A percentile compares a stretch with the other conserved stretches of the same genome.
These are phyloP conservation scores for Aureoboletus auriporus DNA, from an alignment of 768 basidiomycete genomes.

Conservation along the genomic window DNA sequence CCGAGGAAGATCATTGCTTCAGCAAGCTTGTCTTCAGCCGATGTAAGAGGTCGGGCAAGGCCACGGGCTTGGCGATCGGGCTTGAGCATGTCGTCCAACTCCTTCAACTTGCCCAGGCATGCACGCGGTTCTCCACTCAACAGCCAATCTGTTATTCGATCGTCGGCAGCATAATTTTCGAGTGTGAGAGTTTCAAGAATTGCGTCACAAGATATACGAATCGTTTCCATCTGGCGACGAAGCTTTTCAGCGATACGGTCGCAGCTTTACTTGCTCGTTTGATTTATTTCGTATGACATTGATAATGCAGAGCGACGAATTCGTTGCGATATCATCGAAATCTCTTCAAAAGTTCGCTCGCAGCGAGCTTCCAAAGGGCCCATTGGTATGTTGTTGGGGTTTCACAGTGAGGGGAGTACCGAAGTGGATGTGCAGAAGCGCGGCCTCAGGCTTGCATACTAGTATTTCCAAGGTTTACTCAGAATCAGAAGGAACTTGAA, in stretches of 20 bases:
- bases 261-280: no score
- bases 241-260: not conserved
- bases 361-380: not conserved
- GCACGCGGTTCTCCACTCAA: not conserved
- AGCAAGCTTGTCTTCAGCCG: no score
- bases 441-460: no score
- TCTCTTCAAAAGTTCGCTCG: not conserved
- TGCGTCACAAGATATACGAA: not conserved
- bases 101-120: not conserved
- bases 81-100: not conserved
- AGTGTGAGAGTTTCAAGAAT: not conserved
- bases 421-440: no score
- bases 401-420: no score
- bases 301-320: not conserved
- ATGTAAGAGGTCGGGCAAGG: not conserved
- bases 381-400: not conserved
- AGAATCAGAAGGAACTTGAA: no score
- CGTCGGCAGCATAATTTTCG: not conserved
- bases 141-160: not conserved
- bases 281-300: no score
- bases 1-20: no score
- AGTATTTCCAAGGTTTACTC: no score
- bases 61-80: not conserved
- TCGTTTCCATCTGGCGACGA: not conserved
- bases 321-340: not conserved